Conservation (phyloP, 2,329 filamentous ascomycete genomes). For the Colletotrichum sp. region DNA sequence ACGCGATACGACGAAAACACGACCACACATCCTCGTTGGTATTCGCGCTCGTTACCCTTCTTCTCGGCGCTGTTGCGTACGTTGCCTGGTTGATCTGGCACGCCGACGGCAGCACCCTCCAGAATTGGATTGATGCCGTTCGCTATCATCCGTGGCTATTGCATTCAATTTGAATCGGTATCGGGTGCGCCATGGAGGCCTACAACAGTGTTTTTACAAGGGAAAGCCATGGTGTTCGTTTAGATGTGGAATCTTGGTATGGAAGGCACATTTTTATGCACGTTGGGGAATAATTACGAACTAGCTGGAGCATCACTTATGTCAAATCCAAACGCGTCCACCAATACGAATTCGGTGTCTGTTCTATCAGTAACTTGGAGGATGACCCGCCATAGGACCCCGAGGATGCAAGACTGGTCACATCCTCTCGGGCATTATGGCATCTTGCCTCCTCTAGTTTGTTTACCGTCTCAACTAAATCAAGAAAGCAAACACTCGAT, state of each 20-base stretch:
- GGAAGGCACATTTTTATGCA: fast-evolving
- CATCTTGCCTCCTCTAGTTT: neutral
- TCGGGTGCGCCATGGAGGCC: neutral
- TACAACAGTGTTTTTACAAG: neutral
- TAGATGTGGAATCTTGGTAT: neutral
- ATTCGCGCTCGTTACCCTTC: neutral
- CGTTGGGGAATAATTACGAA: too few relatives aligned
- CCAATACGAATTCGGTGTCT: neutral
- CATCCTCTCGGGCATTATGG: neutral
- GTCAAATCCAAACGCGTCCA: neutral
- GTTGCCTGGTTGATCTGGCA: neutral
- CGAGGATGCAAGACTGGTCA: too few relatives aligned
- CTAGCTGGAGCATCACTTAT: too few relatives aligned
- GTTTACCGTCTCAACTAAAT: neutral
- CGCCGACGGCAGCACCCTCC: neutral
- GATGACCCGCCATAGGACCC: neutral
- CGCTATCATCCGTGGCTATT: neutral
- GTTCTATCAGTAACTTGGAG: neutral
- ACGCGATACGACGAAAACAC: neutral
- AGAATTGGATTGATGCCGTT: neutral
- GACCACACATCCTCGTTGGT: neutral
- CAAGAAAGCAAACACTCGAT: neutral
- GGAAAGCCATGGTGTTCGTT: neutral
- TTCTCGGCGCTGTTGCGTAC: neutral
- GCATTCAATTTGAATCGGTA: neutral